Evolutionary conservation across 1,284 basidiomycete species (phyloP), one percentile per base, ranked within the genome.

Genomic region (Fomitopsis pinicola): DNA sequence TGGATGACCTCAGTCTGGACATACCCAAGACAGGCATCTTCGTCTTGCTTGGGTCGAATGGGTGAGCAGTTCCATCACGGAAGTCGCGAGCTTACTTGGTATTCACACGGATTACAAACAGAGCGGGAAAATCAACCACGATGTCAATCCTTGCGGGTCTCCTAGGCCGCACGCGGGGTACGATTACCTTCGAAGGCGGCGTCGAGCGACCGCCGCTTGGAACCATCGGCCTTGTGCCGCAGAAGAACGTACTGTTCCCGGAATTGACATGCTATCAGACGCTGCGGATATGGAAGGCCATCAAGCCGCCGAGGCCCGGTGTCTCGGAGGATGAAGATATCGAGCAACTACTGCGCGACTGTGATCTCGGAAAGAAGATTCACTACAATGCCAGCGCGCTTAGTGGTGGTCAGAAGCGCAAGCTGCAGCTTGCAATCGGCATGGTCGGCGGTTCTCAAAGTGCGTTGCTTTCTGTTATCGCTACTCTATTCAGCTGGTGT

Each of bases 181-280:
- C 77, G 3, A 78, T 92, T 17, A 77, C 78, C 0, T 93, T 91
- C 67, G 85, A 84, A 64, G 86, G 84, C 38, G 81, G 82, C 0
- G 69, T 72, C 22, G 68, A 77, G 26, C 77, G 72, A 6, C 85
- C 86, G 1, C 78, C 83, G 1, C 82, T 82, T 0, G 88, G 89
- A 2, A 81, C 80, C 0, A 73, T 93, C 15, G 91, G 91, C 10
- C 86, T 93, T 58, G 91, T 92, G 0, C 88, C 89, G 0, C 91
- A 93, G 74, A 91, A 90, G 75, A 92, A 93, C 66, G 90, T 94
- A 1, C 78, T 94, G 1, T 91, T 91, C 74, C 84, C 89, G 1
- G 89, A 93, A 62, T 77, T 94, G 28, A 83, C 86, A 1, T 91
- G 89, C 68, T 77, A 84, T 58, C 86, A 93, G 72, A 92, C 89